These are phyloP conservation scores for Kuraishia floccosa DNA, from an alignment of 805 yeast species.

Conservation along the genomic window DNA sequence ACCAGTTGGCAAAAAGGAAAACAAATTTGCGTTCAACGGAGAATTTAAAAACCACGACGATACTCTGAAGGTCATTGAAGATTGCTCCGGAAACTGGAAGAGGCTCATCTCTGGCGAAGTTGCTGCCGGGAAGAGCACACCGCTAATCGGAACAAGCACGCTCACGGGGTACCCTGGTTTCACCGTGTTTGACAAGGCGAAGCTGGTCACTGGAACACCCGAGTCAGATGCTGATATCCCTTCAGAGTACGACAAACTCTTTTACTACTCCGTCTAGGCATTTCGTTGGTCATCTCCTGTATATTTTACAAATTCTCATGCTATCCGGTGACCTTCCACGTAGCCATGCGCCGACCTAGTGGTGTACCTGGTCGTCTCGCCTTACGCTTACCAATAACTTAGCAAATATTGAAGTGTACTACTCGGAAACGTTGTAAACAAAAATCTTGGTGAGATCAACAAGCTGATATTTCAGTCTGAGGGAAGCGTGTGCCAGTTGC, in stretches of 20 bases:
- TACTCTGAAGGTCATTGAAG: conserved; percentile 49
- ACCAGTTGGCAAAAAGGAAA: conserved; percentile 72
- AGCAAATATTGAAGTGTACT: no score
- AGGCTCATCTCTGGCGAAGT: conserved; percentile 34
- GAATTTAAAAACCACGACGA: conserved; percentile 45
- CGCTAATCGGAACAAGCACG: conserved; percentile 27
- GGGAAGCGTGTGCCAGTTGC: no score
- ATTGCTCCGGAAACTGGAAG: conserved; percentile 64
- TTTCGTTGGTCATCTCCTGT: no score
- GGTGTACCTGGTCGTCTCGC: no score
- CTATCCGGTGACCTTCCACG: no score
- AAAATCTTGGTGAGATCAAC: no score
- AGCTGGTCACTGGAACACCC: conserved; percentile 9
- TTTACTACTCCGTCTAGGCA: not conserved
- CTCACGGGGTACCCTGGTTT: conserved; percentile 19
- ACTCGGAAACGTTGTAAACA: no score
- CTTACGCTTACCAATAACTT: no score
- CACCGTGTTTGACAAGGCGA: conserved; percentile 8
- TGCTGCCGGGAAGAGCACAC: conserved; percentile 6
- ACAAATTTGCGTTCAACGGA: conserved; percentile 67
- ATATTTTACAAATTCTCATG: no score
- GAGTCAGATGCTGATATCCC: conserved; percentile 25
- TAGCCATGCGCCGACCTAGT: no score
- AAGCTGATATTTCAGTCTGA: no score
- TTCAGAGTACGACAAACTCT: conserved; percentile 17